Base-by-base conservation (phyloP, 176 grass and related monocot genomes). In the Raddia distichophylla region DNA sequence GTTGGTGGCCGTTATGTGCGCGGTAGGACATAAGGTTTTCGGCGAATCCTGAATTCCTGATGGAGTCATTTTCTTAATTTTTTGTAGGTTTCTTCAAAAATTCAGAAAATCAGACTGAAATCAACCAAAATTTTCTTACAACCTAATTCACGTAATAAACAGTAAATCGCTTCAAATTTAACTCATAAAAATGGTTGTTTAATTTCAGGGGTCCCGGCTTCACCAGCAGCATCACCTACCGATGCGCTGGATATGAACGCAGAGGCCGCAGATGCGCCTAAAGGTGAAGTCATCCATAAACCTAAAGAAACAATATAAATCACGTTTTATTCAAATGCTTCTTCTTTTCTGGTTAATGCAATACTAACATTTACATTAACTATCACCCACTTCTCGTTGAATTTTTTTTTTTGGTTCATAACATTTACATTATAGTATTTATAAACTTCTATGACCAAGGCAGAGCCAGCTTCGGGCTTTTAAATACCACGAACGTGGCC, bases 261-360 rank as follows among this genome's bases (percentile, higher is more conserved):
- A 34, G 65, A 86, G 66, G 32, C 68, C 10, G 50, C 74, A 67
- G 83, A 86, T 17, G 51, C 51, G 2, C 88, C 83, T 48, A 46
- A 75, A 82, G 83, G 88, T 90, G 51, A 90, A 22, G 51, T 17
- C 49, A 73, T 20, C 43, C 4, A 49, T 86, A 82, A 77, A 15
- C n/a, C 51, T 64, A 16, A 58, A 52, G 64, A 80, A 69, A 65
- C 16, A 68, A 69, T 43, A 56, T 69, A 56, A 11, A 44, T 22
- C 50, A 17, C 50, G n/a, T 72, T 50, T 16, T 50, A 60, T 56
- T 59, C 8, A 84, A 19, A 79, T 84, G 68, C 52, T 60, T 67
- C 27, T 43, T 56, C 82, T 56, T n/a, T 60, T 73, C 32, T 3
- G 42, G 20, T 88, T 57, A 78, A 44, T 46, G 32, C 59, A 83